phyloP scores from a whole-genome alignment of 768 basidiomycete species.

The Pholiota microspora region DNA sequence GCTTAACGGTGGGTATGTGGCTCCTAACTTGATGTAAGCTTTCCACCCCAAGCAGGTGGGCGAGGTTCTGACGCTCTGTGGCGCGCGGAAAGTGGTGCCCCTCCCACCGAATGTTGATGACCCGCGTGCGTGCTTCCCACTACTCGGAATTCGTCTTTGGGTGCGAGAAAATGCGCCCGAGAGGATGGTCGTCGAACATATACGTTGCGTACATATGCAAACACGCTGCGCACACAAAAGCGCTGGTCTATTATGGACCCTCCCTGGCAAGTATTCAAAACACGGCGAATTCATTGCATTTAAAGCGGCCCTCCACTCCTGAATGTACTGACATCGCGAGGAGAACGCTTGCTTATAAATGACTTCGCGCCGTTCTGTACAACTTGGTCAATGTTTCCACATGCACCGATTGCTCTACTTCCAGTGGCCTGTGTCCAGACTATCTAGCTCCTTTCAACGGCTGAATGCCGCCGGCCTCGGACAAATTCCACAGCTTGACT shows the following conservation, averaged over 20 bases:
- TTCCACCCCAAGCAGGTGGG: neutral
- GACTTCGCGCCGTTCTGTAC: neutral
- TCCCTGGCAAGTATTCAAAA: neutral
- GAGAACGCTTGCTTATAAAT: neutral
- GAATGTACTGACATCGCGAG: neutral
- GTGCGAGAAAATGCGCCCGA: constrained; percentile 6
- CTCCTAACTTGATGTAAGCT: neutral
- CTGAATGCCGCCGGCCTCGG: neutral
- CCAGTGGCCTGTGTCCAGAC: neutral
- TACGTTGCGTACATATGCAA: neutral
- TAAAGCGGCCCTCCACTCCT: neutral
- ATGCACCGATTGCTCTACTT: neutral
- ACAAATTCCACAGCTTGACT: neutral
- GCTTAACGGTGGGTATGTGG: neutral
- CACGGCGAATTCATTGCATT: neutral
- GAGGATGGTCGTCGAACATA: constrained; percentile 1
- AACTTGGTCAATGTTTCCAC: neutral
- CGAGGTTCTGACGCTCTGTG: neutral
- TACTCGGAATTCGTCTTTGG: constrained; percentile 1
- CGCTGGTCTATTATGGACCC: neutral
- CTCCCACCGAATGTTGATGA: constrained; percentile 12
- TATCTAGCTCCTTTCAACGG: neutral
- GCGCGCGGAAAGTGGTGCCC: neutral
- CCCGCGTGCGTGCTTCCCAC: constrained; percentile 18
- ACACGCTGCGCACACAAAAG: neutral